A percentile compares a stretch with the other conserved stretches of the same genome.
These are phyloP conservation scores for Ceratocystis albifundus DNA, from an alignment of 2,329 filamentous ascomycete genomes.

Conservation along the genomic window DNA sequence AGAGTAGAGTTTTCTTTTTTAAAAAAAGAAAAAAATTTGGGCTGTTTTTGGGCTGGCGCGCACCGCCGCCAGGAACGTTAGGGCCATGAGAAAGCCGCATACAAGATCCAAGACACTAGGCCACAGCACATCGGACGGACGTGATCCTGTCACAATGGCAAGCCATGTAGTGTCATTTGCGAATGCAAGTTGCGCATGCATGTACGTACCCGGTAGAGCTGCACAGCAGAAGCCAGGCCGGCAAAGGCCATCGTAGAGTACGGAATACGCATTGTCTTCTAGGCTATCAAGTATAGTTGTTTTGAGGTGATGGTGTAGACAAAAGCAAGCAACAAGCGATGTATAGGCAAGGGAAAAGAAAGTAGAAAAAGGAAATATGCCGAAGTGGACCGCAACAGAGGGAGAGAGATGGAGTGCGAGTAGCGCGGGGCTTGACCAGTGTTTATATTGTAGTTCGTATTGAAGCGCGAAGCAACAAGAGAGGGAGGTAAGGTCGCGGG, in stretches of 20 bases:
- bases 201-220: conserved; percentile 16
- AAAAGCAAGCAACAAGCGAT: neutral
- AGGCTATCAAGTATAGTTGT: too few species aligned
- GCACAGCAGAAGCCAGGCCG: conserved; percentile 16
- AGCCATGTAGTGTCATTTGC: too few species aligned
- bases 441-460: too few species aligned
- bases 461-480: too few species aligned
- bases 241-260: conserved; percentile 15
- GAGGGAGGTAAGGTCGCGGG: too few species aligned
- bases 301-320: neutral
- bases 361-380: too few species aligned
- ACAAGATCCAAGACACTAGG: neutral
- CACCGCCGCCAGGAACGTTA: neutral
- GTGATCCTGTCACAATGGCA: too few species aligned
- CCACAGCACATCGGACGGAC: neutral
- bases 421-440: too few species aligned
- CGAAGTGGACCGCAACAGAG: too few species aligned
- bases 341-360: neutral
- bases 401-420: too few species aligned
- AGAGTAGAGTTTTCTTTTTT: neutral
- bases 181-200: neutral
- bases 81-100: neutral
- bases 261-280: conserved; percentile 10
- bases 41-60: neutral
- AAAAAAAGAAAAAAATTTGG: too few species aligned